Evolutionary conservation across 1,139 yeast species (phyloP), one percentile per base, ranked within the genome.

Genomic region (Candida glucosophila): DNA sequence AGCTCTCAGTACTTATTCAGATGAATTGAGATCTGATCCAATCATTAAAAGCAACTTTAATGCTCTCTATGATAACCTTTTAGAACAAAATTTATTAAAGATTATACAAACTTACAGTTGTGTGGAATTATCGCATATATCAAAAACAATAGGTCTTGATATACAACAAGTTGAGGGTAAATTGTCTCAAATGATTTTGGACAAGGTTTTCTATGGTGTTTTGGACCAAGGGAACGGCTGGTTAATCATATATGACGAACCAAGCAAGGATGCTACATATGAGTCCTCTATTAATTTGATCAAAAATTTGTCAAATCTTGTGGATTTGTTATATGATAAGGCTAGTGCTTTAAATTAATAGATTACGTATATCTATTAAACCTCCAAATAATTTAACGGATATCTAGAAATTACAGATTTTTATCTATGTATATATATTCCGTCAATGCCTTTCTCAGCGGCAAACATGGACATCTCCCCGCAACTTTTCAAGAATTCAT

Each of bases 151-250:
- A 35, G 97, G 96, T 4, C 69, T 92, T 34, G 90, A 88, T 41
- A 67, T 78, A 27, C 80, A 78, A 38, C 94, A 86, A 49, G 88
- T 90, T 15, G 99, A 90, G 55, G 94, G 94, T 12, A 90, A 90
- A 53, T 67, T 90, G 36, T 78, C 93, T 26, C 97, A 90, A 55
- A 90, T 90, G 98, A 90, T 90, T 41, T 68, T 90, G 42, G 98
- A 90, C 52, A 81, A 85, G 48, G 83, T 88, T 10, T 85, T 92
- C 43, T 81, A 79, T 46, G 99, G 98, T 24, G 97, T 92, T 23
- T 67, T 90, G 43, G 98, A 90, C 52, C 99, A 90, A 61, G 98
- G 98, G 23, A 88, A 88, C 49, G 98, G 98, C 5, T 90, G 97
- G 95, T 70, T 90, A 41, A 78, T 86, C 40, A 75, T 90, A 32